Evolutionary conservation across 139 green algal species (phyloP).

Genomic region (Asterochloris erici): DNA sequence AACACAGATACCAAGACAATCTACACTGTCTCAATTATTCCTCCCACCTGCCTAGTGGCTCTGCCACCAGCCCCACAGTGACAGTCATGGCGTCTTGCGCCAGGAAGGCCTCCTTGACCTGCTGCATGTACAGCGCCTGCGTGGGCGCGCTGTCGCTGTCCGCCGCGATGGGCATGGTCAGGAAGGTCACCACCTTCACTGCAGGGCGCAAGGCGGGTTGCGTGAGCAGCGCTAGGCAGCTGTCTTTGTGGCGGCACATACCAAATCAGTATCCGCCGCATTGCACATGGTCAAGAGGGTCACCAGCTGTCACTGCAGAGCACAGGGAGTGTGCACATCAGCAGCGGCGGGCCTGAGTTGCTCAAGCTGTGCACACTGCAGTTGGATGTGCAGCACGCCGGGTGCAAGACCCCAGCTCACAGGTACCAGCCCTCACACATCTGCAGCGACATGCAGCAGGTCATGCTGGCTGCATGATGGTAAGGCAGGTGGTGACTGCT

Average conservation of each 20-base stretch:
- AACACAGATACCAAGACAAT: no score
- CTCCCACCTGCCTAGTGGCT: conserved; percentile 46
- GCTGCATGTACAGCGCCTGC: conserved; percentile 48
- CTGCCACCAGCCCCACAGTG: conserved; percentile 60
- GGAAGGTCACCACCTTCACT: conserved; percentile 92
- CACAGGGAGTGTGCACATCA: no score
- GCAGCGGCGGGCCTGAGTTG: neutral
- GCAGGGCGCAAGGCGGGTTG: conserved; percentile 8
- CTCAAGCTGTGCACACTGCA: neutral
- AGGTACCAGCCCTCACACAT: no score
- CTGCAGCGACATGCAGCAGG: no score
- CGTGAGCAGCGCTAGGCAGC: no score
- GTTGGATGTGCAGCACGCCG: no score
- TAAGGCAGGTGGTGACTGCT: no score
- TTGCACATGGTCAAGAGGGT: neutral
- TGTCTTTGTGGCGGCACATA: neutral
- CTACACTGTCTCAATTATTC: no score
- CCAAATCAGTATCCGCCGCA: neutral
- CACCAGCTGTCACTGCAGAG: neutral
- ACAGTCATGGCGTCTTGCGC: conserved; percentile 58
- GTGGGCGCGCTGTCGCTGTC: conserved; percentile 27
- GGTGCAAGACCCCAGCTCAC: no score
- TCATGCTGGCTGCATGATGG: no score
- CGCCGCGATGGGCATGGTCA: conserved; percentile 81
- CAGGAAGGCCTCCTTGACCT: conserved; percentile 67